Evolutionary conservation across 768 basidiomycete species (phyloP).

Genomic region (Pleurotus citrinopileatus): DNA sequence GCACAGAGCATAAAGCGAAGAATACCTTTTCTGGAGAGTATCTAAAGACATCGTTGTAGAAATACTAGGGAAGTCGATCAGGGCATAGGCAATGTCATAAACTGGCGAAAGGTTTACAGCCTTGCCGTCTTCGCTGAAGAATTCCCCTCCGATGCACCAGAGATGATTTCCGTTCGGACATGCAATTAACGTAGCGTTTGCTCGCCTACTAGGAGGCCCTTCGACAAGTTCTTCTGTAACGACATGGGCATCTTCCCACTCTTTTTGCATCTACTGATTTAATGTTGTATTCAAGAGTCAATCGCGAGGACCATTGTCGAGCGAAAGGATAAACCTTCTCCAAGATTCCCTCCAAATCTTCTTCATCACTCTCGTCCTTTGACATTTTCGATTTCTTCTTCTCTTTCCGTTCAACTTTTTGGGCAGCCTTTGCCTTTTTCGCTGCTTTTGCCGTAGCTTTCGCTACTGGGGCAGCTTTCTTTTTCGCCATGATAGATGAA

Average conservation of each 20-base stretch:
- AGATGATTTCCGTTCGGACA: constrained; percentile 81
- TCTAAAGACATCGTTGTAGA: constrained; percentile 86
- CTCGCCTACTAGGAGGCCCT: constrained; percentile 79
- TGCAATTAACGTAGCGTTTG: constrained; percentile 78
- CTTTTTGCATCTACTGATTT: constrained; percentile 65
- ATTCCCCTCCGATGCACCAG: constrained; percentile 86
- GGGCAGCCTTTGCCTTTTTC: constrained; percentile 63
- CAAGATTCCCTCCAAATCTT: constrained; percentile 82
- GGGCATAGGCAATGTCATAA: background rate
- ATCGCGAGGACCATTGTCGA: constrained; percentile 1
- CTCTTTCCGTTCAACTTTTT: constrained; percentile 71
- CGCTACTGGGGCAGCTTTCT: background rate
- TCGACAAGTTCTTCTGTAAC: constrained; percentile 85
- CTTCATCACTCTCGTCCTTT: constrained; percentile 35
- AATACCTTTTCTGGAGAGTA: constrained; percentile 79
- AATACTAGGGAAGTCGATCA: constrained; percentile 58
- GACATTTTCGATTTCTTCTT: constrained; percentile 55
- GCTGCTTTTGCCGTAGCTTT: constrained; percentile 44
- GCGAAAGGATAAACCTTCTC: constrained; percentile 53
- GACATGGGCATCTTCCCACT: constrained; percentile 80
- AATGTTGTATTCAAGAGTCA: background rate
- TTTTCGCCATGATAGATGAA: constrained; percentile 4
- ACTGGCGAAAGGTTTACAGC: constrained; percentile 44
- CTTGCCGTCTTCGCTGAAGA: constrained; percentile 82
- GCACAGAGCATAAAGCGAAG: background rate